Evolutionary conservation across 2,329 filamentous ascomycete species (phyloP), one percentile per base, ranked within the genome.

Genomic region (Beauveria rudraprayagi): DNA sequence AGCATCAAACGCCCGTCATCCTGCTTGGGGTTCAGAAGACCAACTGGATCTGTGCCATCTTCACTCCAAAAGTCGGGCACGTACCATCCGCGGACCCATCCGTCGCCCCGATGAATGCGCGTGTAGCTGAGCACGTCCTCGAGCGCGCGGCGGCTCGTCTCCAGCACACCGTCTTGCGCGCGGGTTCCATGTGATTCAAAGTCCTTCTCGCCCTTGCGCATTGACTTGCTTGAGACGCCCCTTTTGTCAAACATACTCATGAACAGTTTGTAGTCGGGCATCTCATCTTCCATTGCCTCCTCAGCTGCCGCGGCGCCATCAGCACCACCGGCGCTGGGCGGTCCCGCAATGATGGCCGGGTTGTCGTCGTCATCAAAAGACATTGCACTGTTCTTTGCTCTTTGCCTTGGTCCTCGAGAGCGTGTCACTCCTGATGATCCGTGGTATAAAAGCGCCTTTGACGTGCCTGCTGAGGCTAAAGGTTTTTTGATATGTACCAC

Each of bases 181-280:
- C 84, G 83, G 2, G 94, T 97, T 53, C 90, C 90, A 75, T 97
- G 92, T 30, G 90, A 87, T 76, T 97, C 94, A 72, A 97, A 99
- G 76, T 99, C 94, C 74, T 99, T 99, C 72, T 96, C 92, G 63
- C 94, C 94, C 65, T 92, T 91, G 66, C 93, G 92, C 41, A 96
- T 91, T 11, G 92, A 82, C 67, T 85, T 84, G 56, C 79, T 73
- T 9, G 80, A 81, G 48, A 80, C 73, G 52, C 77, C 75, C 58
- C 77, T 75, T 69, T 83, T 82, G 63, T 76, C 72, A 64, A 81
- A 79, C 64, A 83, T 74, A 34, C 80, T 76, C 3, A 77, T 76
- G 64, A 87, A 86, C 64, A 92, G 87, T 65, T 90, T 87, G 73
- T 93, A 97, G 75, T 97, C 93, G 69, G 92, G 91, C 2, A 87